Base-by-base conservation (phyloP, 2,329 filamentous ascomycete genomes). In the Clarireedia hainanense region DNA sequence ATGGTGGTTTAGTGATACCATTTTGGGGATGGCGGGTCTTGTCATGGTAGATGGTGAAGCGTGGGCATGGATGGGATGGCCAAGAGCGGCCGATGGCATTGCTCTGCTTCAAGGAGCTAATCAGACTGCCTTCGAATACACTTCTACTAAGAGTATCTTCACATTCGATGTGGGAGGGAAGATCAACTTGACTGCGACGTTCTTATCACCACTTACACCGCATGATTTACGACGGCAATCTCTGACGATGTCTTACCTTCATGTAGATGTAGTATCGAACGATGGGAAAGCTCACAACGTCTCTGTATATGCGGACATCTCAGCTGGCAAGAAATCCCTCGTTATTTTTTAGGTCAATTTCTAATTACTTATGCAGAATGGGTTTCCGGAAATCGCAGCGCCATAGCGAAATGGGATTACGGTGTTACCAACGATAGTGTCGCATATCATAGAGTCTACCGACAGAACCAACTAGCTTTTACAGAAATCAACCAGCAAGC, bases 251-350 rank as follows among this genome's bases (percentile, higher is more conserved):
- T 86, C 86, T 1, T 91, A 90, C 70, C 72, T 91, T 55, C 73
- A 86, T 27, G 79, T 88, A 26, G 77, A 76, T 9, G 81, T 87
- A 6, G 70, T 70, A 37, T 86, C 86, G 1, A 64, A 80, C 2
- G 86, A 91, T 68, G 84, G 83, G 10, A 66, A 67, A 2, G 62
- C 73, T 1, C 87, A 91, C 67, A 71, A 80, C 45, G 83, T 90
- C 1, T 80, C 89, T 64, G 65, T 91, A 4, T 91, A 91, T 66
- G 76, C 84, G 24, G 88, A 91, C 65, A 83, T 89, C 40, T 84
- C 85, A 52, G 84, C 81, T 54, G 83, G 83, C 85, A 67, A 67
- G 77, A 68, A 39, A 27, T 24, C 15, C 14, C 14, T 15, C 27
- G 3, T n/a, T 26, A 26, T 7, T 9, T n/a, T 4, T 6, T 27